phyloP scores from a whole-genome alignment of 495 filamentous ascomycete genomes.

The Hapsidospora chrysogenum region DNA sequence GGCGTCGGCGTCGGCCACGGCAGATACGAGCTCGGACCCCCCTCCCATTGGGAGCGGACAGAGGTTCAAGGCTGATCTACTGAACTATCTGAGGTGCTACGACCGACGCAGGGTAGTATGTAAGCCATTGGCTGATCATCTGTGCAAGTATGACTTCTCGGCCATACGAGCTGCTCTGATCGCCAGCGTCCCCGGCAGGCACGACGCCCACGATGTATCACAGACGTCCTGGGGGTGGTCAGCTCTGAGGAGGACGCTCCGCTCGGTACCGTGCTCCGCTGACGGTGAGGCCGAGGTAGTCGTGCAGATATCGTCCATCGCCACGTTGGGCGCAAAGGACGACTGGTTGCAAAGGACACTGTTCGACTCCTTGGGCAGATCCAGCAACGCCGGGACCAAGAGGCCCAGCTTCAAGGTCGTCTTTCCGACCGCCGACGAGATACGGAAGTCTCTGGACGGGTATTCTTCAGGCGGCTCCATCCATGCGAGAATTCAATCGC shows the following conservation, averaged over 20 bases:
- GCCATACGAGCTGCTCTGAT: constrained; percentile 55
- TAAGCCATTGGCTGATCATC: constrained; percentile 31
- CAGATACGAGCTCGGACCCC: background rate
- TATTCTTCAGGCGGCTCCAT: constrained; percentile 67
- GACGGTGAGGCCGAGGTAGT: constrained; percentile 39
- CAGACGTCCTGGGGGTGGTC: constrained; percentile 60
- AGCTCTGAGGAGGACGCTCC: constrained; percentile 43
- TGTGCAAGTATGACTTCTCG: constrained; percentile 53
- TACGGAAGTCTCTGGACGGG: constrained; percentile 63
- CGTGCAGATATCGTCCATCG: constrained; percentile 69
- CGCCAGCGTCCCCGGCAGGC: constrained; percentile 56
- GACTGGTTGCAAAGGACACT: constrained; percentile 58
- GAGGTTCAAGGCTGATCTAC: constrained; percentile 59
- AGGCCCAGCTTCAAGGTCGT: constrained; percentile 38
- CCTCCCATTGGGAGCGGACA: constrained; percentile 38
- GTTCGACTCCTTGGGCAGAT: constrained; percentile 32
- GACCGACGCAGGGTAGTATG: constrained; percentile 33
- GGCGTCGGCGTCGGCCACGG: background rate
- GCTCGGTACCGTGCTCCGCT: constrained; percentile 24
- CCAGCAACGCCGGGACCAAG: constrained; percentile 1
- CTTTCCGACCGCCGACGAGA: constrained; percentile 66
- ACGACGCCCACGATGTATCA: constrained; percentile 26
- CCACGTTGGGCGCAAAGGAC: constrained; percentile 55
- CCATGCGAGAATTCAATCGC: constrained; percentile 57
- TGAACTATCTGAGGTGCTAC: constrained; percentile 59